phyloP scores from a whole-genome alignment of 805 yeast genomes.

The Candida corydali region DNA sequence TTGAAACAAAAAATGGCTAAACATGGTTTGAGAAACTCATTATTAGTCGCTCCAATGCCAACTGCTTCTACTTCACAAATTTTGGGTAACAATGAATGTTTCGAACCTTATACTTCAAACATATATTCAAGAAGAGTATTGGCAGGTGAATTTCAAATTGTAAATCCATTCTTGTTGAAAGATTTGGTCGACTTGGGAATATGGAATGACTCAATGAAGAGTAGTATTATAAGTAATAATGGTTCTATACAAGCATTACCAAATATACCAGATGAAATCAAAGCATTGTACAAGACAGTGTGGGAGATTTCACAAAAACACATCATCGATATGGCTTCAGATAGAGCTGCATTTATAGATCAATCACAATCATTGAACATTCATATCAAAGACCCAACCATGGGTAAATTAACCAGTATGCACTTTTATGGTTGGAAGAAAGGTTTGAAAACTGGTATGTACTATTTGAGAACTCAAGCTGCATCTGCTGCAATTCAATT shows the following conservation, averaged over 20 bases:
- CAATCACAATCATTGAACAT: slow-evolving; percentile 94
- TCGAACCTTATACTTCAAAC: slow-evolving; percentile 61
- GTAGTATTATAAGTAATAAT: slow-evolving; percentile 50
- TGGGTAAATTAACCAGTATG: slow-evolving; percentile 96
- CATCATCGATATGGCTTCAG: slow-evolving; percentile 63
- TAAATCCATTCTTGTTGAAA: slow-evolving; percentile 53
- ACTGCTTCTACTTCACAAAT: slow-evolving; percentile 66
- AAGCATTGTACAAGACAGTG: slow-evolving; percentile 54
- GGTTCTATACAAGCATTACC: slow-evolving; percentile 56
- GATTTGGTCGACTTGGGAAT: slow-evolving; percentile 56
- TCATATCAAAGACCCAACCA: slow-evolving; percentile 83
- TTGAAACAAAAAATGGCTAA: slow-evolving; percentile 45
- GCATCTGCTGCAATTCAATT: slow-evolving; percentile 97
- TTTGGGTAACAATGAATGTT: slow-evolving; percentile 58
- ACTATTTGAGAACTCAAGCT: slow-evolving; percentile 94
- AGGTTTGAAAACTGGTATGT: slow-evolving; percentile 98
- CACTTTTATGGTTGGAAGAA: slow-evolving; percentile 99
- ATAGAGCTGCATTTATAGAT: slow-evolving; percentile 75
- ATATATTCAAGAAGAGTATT: slow-evolving; percentile 60
- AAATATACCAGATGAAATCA: slow-evolving; percentile 50
- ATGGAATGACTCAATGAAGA: slow-evolving; percentile 57
- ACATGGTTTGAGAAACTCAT: slow-evolving; percentile 54
- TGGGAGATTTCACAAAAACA: slow-evolving; percentile 61
- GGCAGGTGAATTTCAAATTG: slow-evolving; percentile 63
- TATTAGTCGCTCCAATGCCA: slow-evolving; percentile 64